A percentile compares a stretch with the other conserved stretches of the same genome.
phyloP scores from a whole-genome alignment of 768 basidiomycete genomes.

The Termitomyces sp. region DNA sequence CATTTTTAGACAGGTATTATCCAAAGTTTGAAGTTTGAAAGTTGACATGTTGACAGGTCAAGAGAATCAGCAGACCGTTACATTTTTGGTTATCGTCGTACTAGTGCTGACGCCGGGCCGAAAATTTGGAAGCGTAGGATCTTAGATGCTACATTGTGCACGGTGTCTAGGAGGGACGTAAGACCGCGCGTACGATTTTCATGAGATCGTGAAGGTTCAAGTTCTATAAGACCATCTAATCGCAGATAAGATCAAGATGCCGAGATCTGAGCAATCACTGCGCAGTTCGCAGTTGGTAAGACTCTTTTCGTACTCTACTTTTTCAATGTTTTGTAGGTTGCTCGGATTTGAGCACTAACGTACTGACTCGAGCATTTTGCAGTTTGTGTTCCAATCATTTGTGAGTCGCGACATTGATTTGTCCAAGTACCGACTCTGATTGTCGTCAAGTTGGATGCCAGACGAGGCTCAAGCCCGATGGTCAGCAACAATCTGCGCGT shows the following conservation, averaged over 20 bases:
- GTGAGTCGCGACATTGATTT: constrained; percentile 26
- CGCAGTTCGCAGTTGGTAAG: not conserved
- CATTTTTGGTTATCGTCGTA: not conserved
- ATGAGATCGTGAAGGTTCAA: not conserved
- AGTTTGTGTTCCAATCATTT: constrained; percentile 51
- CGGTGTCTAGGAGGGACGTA: not conserved
- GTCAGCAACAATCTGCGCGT: constrained; percentile 38
- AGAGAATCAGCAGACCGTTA: not conserved
- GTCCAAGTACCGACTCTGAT: not conserved
- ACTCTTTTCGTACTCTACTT: not conserved
- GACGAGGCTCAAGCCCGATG: constrained; percentile 51
- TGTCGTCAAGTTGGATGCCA: constrained; percentile 55
- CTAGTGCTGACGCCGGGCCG: not conserved
- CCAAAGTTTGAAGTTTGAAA: not conserved
- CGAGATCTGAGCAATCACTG: not conserved
- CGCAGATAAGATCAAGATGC: constrained; percentile 6
- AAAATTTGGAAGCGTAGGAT: not conserved
- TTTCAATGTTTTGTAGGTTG: constrained; percentile 19
- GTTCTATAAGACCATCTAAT: not conserved
- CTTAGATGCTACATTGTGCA: not conserved
- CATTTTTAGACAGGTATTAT: not conserved
- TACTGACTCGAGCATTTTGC: not conserved
- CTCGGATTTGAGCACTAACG: not conserved
- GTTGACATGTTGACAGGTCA: not conserved
- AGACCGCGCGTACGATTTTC: not conserved